Evolutionary conservation across 371 early-diverging fungal genomes (phyloP).

Genomic region (Blakeslea trispora): DNA sequence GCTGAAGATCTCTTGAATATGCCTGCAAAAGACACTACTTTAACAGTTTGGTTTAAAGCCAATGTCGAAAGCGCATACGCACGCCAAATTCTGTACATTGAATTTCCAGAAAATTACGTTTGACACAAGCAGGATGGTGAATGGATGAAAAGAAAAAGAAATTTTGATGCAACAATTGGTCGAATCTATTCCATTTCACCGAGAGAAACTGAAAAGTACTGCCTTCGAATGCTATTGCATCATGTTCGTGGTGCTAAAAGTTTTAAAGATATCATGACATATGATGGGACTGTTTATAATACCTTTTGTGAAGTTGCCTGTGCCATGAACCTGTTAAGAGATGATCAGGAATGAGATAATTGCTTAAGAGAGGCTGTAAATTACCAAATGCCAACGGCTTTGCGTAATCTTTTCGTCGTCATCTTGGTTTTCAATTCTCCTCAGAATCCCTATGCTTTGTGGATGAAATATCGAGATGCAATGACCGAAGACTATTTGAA

Average conservation of each 20-base stretch:
- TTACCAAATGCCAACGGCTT: not conserved
- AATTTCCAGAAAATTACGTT: conserved; percentile 7
- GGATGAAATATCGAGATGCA: not conserved
- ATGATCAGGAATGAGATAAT: conserved; percentile 19
- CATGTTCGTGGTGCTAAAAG: conserved; percentile 18
- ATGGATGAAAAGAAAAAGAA: conserved; percentile 4
- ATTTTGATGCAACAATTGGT: conserved; percentile 18
- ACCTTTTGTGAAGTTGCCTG: conserved; percentile 14
- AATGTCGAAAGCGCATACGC: not conserved
- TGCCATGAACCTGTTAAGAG: conserved; percentile 10
- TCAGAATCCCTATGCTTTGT: conserved; percentile 11
- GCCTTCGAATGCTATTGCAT: conserved; percentile 20
- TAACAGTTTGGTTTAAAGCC: conserved; percentile 27
- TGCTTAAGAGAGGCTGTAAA: conserved; percentile 20
- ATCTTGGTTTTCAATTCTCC: not conserved
- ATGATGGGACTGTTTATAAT: not conserved
- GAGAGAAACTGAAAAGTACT: conserved; percentile 23
- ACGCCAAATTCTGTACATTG: not conserved
- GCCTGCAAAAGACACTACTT: conserved; percentile 3
- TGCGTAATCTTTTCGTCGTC: conserved; percentile 23
- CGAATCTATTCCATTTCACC: conserved; percentile 24
- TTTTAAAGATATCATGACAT: conserved; percentile 19
- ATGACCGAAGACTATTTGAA: conserved; percentile 7
- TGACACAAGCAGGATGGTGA: not conserved
- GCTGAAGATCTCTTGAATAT: conserved; percentile 9